Base-by-base conservation (phyloP, 805 yeast genomes). In the Candida pini region DNA sequence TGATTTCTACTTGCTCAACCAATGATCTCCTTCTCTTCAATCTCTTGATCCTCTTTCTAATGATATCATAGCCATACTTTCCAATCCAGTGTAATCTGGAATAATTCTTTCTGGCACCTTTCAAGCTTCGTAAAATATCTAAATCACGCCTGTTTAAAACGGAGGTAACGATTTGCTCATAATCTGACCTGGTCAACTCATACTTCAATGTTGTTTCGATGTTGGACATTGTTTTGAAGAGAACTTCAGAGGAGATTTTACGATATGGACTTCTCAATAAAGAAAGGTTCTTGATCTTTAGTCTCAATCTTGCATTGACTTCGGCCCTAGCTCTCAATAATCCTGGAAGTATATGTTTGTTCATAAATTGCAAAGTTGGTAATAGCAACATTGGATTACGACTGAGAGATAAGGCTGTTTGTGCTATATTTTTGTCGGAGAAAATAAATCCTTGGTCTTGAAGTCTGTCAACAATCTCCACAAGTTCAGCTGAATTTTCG, bases 301-400 rank as follows among this genome's bases (percentile, higher is more conserved):
- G 30, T 30, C 36, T 34, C 22, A 37, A 14, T 12, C 29, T 31
- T 26, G 38, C 18, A 15, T 34, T 18, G 18, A 34, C 20, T 9
- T 26, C 18, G 9, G 35, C 13, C 6, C 40, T 34, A 9, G 29
- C 31, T 10, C 17, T 22, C 13, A 46, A 10, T 15, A 44, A 27
- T 10, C 54, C 51, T 12, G 56, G 51, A n/a, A 60, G 30, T 27
- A 61, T 22, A 18, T 38, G 45, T 20, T 35, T 38, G 31, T 62
- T 60, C 30, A 56, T 41, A 27, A 61, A 51, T 16, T 24, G 24
- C 13, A 60, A 45, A 4, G 57, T 46, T 5, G 46, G 43, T 13
- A 42, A 30, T 15, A 54, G 36, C 16, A 47, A 35, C 6, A 31
- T 40, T 2, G 47, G 35, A 23, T 49, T 39, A 7, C 32, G 18